Evolutionary conservation across 345 rosid species (phyloP), one percentile per base, ranked within the genome.

Genomic region (Euclidium syriacum): DNA sequence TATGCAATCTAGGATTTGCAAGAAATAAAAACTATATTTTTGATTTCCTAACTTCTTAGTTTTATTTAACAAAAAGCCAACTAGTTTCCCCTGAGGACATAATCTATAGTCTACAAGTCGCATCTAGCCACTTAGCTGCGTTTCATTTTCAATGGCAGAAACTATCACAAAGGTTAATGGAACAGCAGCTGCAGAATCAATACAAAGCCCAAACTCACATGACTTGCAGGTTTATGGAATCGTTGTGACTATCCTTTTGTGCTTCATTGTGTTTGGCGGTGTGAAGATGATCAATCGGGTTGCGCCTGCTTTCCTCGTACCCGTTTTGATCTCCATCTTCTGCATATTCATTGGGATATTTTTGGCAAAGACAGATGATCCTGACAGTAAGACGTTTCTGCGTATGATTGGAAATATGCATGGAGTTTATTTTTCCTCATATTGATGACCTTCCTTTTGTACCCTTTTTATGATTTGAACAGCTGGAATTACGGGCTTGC

Each of bases 231-330:
- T 95, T 64, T 95, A 95, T 75, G 99, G 99, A 72, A 80, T 95
- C 67, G 84, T 88, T 61, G 85, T 95, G 74, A 88, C 99, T 27
- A 75, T 95, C 67, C 42, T 90, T 65, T 77, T 95, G 26, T 86
- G 96, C 87, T 80, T 95, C 80, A 85, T 95, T 71, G 99, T 95
- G 69, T 95, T 95, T 75, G 98, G 99, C 52, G 99, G 98, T 7
- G 99, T 90, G 77, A 95, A 90, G 83, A 90, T 90, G 76, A 95
- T 95, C 81, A 95, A 95, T 67, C 85, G 98, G 60, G 99, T 95
- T 74, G 98, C 99, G 30, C 99, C 99, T 47, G 91, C 98, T 73
- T 90, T 95, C 75, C 96, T 95, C 30, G 33, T 95, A 65, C 96
- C 99, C 39, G 99, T 95, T 63, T 64, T 90, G 49, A 71, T 95